These are phyloP conservation scores for Fusarium humuli DNA, from an alignment of 2,329 filamentous ascomycete species.

Conservation along the genomic window DNA sequence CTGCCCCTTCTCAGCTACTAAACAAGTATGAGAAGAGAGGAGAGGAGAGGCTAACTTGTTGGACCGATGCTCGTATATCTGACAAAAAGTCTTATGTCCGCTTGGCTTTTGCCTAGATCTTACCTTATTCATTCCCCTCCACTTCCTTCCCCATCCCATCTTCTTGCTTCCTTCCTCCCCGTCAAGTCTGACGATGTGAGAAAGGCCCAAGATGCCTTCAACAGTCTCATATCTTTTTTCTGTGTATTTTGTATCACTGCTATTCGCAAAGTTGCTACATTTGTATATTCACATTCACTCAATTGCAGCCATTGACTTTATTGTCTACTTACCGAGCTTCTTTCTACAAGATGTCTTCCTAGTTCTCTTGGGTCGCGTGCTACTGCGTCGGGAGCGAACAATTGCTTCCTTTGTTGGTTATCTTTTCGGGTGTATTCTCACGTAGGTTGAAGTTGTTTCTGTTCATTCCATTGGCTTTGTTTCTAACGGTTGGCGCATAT, in stretches of 20 bases:
- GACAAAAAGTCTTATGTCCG: constrained; percentile 34
- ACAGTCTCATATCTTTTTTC: constrained; percentile 46
- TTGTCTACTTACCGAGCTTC: constrained; percentile 48
- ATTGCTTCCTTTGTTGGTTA: constrained; percentile 37
- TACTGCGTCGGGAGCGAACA: constrained; percentile 43
- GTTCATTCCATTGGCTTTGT: background rate
- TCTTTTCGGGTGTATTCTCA: constrained; percentile 37
- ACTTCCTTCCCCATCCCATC: constrained; percentile 5
- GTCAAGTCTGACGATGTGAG: constrained; percentile 31
- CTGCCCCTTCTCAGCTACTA: constrained; percentile 24
- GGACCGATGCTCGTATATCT: constrained; percentile 9
- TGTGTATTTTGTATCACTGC: constrained; percentile 45
- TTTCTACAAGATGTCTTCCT: constrained; percentile 44
- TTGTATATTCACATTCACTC: constrained; percentile 44
- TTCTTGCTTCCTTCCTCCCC: constrained; percentile 1
- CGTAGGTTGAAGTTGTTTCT: constrained; percentile 28
- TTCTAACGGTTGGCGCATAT: constrained; percentile 17
- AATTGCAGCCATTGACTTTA: constrained; percentile 43
- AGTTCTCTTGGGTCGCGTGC: constrained; percentile 39
- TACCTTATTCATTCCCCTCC: constrained; percentile 23
- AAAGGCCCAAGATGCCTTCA: constrained; percentile 40
- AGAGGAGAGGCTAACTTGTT: background rate
- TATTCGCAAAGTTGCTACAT: constrained; percentile 46
- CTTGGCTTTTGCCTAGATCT: constrained; percentile 41
- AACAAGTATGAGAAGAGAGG: background rate